Base-by-base conservation (phyloP, 2,329 filamentous ascomycete genomes). In the Berkeleyomyces rouxiae region DNA sequence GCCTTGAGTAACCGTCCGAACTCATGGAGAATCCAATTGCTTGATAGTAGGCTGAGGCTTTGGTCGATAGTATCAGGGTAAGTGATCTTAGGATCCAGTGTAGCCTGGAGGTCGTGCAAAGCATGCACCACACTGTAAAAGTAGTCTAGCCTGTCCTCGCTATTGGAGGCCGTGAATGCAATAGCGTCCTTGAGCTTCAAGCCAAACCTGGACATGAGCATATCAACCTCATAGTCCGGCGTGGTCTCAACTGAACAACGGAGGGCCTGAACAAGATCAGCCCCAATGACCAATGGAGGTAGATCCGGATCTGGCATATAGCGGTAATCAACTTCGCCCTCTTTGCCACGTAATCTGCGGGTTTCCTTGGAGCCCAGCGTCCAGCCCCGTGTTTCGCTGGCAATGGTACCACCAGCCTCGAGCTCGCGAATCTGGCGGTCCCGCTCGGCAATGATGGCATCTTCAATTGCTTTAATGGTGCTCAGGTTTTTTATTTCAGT, bases 291-390 rank as follows among this genome's bases (percentile, higher is more conserved):
- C 1, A 99, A 77, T 1, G 93, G 90, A 0, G 82, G 80, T 11
- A 99, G 78, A 70, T 99, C 93, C 4, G 93, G 89, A 71, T 99
- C 93, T 0, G 93, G 92, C 92, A 99, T 97, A 71, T 99, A 99
- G 49, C 93, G 81, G 73, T 99, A 99, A 72, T 99, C 93, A 4
- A 97, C 90, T 70, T 96, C 92, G 58, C 93, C 93, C 72, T 97
- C 93, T 72, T 99, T 99, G 36, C 90, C 90, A 69, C 93, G 82
- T 51, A 99, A 76, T 47, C 86, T 81, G 64, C 83, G 84, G 3
- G 93, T 97, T 71, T 90, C 86, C 3, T 83, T 90, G 66, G 84
- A 86, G 2, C 90, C 90, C 33, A 96, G 80, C 0, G 89, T 87
- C 90, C 91, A 99, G 4, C 93, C 92, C 63, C 93, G 82, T 6